Evolutionary conservation across 768 basidiomycete species (phyloP).

Genomic region (Auricularia auricula-judae): DNA sequence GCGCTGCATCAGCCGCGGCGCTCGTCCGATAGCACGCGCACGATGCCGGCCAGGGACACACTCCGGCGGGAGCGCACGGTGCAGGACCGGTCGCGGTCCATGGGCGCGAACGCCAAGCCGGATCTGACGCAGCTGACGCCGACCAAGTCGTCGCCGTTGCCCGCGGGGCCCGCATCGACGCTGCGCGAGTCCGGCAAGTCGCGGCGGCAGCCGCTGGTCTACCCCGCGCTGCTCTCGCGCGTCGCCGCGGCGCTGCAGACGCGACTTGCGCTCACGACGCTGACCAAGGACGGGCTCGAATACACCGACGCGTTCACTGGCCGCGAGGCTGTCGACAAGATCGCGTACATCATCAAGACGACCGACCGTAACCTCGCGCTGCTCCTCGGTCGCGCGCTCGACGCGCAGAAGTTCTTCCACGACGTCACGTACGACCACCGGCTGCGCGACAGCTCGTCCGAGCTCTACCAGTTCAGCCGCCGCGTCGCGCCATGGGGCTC

Average conservation of each 20-base stretch:
- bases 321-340: constrained; percentile 92
- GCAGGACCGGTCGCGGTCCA: constrained; percentile 68
- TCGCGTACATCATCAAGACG: constrained; percentile 97
- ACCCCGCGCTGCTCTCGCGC: constrained; percentile 91
- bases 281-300: constrained; percentile 87
- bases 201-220: constrained; percentile 50
- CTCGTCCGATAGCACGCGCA: constrained; percentile 61
- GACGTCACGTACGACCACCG: constrained; percentile 99
- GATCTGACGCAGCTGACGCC: constrained; percentile 14
- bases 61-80: constrained; percentile 47
- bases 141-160: constrained; percentile 16
- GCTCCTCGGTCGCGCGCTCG: constrained; percentile 87
- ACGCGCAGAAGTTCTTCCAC: constrained; percentile 98
- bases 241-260: constrained; percentile 90
- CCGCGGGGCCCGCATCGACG: background rate
- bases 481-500: constrained; percentile 76
- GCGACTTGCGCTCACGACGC: constrained; percentile 65
- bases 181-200: constrained; percentile 9
- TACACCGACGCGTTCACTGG: constrained; percentile 97
- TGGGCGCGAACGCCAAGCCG: constrained; percentile 54
- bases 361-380: constrained; percentile 93
- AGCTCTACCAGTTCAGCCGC: constrained; percentile 89
- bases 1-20: constrained; percentile 24
- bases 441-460: constrained; percentile 73
- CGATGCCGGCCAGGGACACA: constrained; percentile 35